Evolutionary conservation across 352 stramenopile genomes (phyloP).

Genomic region (Pythium oligandrum): DNA sequence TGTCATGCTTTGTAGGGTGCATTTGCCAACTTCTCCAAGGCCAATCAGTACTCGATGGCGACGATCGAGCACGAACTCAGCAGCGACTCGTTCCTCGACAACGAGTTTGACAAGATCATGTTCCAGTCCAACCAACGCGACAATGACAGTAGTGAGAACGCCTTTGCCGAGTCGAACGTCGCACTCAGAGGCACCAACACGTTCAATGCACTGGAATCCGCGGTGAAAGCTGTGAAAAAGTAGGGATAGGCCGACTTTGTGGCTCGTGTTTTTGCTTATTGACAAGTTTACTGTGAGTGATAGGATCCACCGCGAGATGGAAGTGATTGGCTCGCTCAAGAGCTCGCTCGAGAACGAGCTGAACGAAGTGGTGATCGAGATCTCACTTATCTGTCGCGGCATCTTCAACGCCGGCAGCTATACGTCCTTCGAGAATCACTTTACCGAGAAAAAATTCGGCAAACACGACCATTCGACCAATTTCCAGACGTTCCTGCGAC

Average conservation of each 20-base stretch:
- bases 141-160: slow-evolving; percentile 16
- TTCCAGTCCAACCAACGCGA: slow-evolving; percentile 25
- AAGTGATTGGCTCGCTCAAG: slow-evolving; percentile 71
- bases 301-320: slow-evolving; percentile 70
- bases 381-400: slow-evolving; percentile 62
- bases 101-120: slow-evolving; percentile 57
- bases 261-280: no score
- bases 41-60: slow-evolving; percentile 66
- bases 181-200: neutral
- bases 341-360: slow-evolving; percentile 64
- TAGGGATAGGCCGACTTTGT: slow-evolving; percentile 6
- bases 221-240: slow-evolving; percentile 66
- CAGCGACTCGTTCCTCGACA: slow-evolving; percentile 52
- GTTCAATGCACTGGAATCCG: slow-evolving; percentile 43
- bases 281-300: no score
- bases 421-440: slow-evolving; percentile 73
- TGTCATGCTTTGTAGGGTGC: slow-evolving; percentile 21
- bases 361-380: slow-evolving; percentile 46
- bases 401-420: slow-evolving; percentile 74
- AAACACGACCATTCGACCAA: slow-evolving; percentile 55
- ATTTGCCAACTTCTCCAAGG: slow-evolving; percentile 55
- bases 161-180: slow-evolving; percentile 13
- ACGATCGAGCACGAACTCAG: slow-evolving; percentile 70
- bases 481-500: slow-evolving; percentile 63
- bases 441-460: slow-evolving; percentile 71